Base-by-base conservation (phyloP, 208 protist species). In the Leishmania turanica region DNA sequence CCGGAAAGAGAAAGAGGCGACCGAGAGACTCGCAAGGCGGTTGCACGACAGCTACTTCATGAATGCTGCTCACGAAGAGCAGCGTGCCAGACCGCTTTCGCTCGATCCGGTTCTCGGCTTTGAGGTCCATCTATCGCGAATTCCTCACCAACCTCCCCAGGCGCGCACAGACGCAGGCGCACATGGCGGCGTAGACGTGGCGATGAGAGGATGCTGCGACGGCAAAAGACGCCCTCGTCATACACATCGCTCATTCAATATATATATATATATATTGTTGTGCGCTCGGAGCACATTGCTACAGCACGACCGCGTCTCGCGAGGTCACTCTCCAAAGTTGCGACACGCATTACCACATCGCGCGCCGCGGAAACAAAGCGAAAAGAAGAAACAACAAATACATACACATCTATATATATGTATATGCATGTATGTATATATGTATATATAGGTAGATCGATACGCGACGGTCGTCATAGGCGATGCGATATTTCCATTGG, bases 301-400 rank as follows among this genome's bases (percentile, higher is more conserved):
- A 24, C 40, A 66, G 27, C 42, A 58, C 47, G 21, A 80, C 78
- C 4, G 73, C 40, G 6, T 80, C 49, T 56, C 72, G 70, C 31
- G 58, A 64, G 66, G 49, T 65, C 11, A 3, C 13, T 65, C 56
- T 56, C 40, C 15, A 53, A 37, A 51, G 68, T 17, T 68, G 47
- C 54, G 56, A 76, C 15, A 24, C 66, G 7, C 66, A n/a, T 42
- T 68, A 42, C n/a, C 1, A 15, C n/a, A 8, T 40, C 42, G 58
- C 37, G 75, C 60, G 58, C 54, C 13, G 64, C 68, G 31, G 71
- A 49, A 84, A 77, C 6, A 77, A 78, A 79, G 74, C 27, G 81
- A 72, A 75, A 68, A 21, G 11, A 86, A 27, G 24, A 77, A 77
- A 78, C n/a, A 73, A 71, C 66, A 71, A 7, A 37, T 37, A 37